These are phyloP conservation scores for Colletotrichum lini DNA, from an alignment of 2,329 filamentous ascomycete genomes.

Conservation along the genomic window DNA sequence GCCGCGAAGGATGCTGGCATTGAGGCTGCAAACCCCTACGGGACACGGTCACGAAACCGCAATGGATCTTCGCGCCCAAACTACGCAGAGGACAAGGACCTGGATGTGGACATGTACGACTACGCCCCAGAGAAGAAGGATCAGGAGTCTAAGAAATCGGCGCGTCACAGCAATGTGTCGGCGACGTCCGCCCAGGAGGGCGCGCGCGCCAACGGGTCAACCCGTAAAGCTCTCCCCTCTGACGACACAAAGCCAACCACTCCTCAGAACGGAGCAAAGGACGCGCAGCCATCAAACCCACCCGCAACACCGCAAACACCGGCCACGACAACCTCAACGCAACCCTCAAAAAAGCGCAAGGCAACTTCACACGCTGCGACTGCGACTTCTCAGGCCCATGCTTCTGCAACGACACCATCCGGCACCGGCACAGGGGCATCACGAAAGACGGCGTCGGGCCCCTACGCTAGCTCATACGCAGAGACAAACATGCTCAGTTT, in stretches of 20 bases:
- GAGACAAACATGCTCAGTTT: constrained; percentile 94
- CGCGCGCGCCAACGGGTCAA: constrained; percentile 51
- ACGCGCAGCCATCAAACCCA: constrained; percentile 48
- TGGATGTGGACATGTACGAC: constrained; percentile 89
- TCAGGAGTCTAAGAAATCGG: constrained; percentile 70
- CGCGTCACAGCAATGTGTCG: constrained; percentile 60
- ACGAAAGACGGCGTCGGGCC: constrained; percentile 55
- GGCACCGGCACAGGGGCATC: constrained; percentile 49
- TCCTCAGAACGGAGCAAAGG: constrained; percentile 56
- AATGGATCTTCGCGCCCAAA: constrained; percentile 86
- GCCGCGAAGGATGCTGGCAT: constrained; percentile 63
- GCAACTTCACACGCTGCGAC: constrained; percentile 62
- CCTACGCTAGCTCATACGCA: constrained; percentile 56
- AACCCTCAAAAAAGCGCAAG: constrained; percentile 87
- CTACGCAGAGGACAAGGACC: constrained; percentile 94
- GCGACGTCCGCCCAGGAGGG: constrained; percentile 55
- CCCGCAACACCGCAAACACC: constrained; percentile 56
- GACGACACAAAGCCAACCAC: constrained; percentile 57
- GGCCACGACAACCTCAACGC: constrained; percentile 62
- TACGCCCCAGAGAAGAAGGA: constrained; percentile 70
- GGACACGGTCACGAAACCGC: constrained; percentile 93
- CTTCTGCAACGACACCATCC: constrained; percentile 46
- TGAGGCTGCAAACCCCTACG: constrained; percentile 79
- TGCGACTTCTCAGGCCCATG: constrained; percentile 39
- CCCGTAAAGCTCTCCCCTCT: constrained; percentile 58